phyloP scores from a whole-genome alignment of 768 basidiomycete genomes.

The Paxillus involutus region DNA sequence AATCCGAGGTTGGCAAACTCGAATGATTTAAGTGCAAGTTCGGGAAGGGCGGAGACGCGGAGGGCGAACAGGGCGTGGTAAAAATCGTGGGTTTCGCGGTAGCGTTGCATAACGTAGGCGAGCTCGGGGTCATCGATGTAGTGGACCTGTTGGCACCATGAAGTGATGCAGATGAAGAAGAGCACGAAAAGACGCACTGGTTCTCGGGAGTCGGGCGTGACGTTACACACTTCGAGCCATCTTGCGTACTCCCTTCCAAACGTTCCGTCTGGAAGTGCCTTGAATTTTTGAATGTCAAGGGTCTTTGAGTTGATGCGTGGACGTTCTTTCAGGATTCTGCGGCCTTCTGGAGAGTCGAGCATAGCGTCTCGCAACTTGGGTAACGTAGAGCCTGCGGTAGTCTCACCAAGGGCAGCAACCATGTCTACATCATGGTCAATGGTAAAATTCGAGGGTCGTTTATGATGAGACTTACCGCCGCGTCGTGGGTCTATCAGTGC shows the following conservation, averaged over 20 bases:
- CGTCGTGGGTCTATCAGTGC: slow-evolving; percentile 78
- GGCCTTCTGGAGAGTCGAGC: slow-evolving; percentile 78
- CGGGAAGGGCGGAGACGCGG: slow-evolving; percentile 87
- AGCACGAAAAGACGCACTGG: slow-evolving; percentile 53
- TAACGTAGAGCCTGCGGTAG: slow-evolving; percentile 80
- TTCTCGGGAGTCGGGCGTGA: slow-evolving; percentile 92
- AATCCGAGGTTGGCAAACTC: slow-evolving; percentile 91
- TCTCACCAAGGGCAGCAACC: slow-evolving; percentile 92
- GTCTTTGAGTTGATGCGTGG: slow-evolving; percentile 80
- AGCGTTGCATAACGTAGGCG: slow-evolving; percentile 97
- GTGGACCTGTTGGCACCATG: slow-evolving; percentile 60
- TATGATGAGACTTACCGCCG: slow-evolving; percentile 59
- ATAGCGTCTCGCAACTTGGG: slow-evolving; percentile 75
- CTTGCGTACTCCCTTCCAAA: slow-evolving; percentile 85
- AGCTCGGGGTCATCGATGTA: slow-evolving; percentile 95
- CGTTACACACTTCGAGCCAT: slow-evolving; percentile 86
- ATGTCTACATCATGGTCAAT: slow-evolving; percentile 61
- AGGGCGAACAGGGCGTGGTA: slow-evolving; percentile 91
- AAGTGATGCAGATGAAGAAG: not conserved
- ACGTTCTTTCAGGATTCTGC: slow-evolving; percentile 78
- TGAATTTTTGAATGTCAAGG: slow-evolving; percentile 69
- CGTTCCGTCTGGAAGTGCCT: slow-evolving; percentile 69
- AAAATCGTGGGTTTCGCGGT: slow-evolving; percentile 97
- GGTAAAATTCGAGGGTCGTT: not conserved
- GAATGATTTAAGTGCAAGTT: slow-evolving; percentile 92